Conservation (phyloP, 1,284 basidiomycete genomes). For the Cryptococcus neoformans region DNA sequence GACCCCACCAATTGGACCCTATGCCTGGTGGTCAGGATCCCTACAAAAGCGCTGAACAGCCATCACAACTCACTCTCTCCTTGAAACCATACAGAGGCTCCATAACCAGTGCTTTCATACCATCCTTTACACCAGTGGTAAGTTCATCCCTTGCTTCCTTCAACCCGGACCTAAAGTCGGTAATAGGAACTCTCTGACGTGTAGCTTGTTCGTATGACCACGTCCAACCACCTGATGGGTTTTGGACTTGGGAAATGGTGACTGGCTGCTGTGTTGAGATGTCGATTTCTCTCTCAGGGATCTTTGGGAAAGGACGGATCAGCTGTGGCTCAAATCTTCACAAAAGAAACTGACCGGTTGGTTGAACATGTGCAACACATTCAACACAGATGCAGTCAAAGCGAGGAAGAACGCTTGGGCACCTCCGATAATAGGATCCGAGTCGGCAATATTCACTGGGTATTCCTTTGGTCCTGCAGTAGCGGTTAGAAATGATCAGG, state of each 20-base stretch:
- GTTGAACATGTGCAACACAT: neutral
- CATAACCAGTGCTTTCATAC: neutral
- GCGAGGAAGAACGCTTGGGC: conserved; percentile 1
- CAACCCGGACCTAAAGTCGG: conserved; percentile 2
- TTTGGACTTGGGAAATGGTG: neutral
- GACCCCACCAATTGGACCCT: neutral
- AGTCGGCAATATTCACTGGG: conserved; percentile 48
- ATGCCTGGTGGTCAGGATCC: no score
- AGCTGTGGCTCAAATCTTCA: no score
- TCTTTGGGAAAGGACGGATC: no score
- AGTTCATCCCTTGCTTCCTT: conserved; percentile 1
- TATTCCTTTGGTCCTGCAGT: conserved; percentile 55
- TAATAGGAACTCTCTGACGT: neutral
- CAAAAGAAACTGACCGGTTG: neutral
- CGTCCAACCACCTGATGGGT: neutral
- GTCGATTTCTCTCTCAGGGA: neutral
- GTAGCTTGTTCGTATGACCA: conserved; percentile 1
- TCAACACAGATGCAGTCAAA: neutral
- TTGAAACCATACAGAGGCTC: neutral
- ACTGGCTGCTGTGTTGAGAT: neutral
- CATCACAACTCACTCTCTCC: no score
- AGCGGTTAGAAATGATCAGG: no score
- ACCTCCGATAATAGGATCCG: conserved; percentile 54
- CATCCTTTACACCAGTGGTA: conserved; percentile 2
- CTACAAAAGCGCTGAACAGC: no score